These are phyloP conservation scores for Xerophyta viscosa DNA, from an alignment of 106 monocot species.

Conservation along the genomic window DNA sequence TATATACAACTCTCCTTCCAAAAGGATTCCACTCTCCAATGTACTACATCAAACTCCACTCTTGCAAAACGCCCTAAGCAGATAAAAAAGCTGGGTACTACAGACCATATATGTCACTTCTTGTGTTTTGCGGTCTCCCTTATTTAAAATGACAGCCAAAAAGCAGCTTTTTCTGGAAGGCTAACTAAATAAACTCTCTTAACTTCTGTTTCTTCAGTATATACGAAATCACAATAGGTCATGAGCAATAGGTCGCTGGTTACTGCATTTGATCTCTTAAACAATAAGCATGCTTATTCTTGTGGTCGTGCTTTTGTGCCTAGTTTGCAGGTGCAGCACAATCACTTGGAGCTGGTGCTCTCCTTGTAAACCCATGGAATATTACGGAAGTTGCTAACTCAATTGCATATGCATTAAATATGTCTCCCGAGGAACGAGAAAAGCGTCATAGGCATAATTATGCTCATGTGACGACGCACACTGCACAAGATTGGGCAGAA, in stretches of 20 bases:
- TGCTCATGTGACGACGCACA: constrained; percentile 96
- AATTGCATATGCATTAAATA: constrained; percentile 64
- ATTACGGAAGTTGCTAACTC: constrained; percentile 86
- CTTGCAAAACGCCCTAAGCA: too few relatives aligned
- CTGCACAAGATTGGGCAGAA: constrained; percentile 99
- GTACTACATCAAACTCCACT: too few relatives aligned
- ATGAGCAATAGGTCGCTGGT: neutral
- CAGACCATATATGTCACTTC: too few relatives aligned
- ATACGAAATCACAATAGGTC: too few relatives aligned
- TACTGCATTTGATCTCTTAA: neutral
- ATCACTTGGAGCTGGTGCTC: constrained; percentile 85
- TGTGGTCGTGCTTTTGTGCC: constrained; percentile 2
- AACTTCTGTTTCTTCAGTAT: too few relatives aligned
- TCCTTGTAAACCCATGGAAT: constrained; percentile 93
- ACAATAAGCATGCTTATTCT: constrained; percentile 1
- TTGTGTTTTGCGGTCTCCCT: too few relatives aligned
- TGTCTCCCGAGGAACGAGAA: constrained; percentile 86
- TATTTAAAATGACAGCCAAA: too few relatives aligned
- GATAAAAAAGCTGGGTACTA: too few relatives aligned
- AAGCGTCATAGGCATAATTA: constrained; percentile 93
- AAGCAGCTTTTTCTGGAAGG: too few relatives aligned
- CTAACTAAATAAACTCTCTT: too few relatives aligned
- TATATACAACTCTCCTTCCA: too few relatives aligned
- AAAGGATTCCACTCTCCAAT: too few relatives aligned
- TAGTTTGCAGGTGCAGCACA: constrained; percentile 98